Conservation (phyloP, 2,329 filamentous ascomycete species). For the Phoma herbarum region DNA sequence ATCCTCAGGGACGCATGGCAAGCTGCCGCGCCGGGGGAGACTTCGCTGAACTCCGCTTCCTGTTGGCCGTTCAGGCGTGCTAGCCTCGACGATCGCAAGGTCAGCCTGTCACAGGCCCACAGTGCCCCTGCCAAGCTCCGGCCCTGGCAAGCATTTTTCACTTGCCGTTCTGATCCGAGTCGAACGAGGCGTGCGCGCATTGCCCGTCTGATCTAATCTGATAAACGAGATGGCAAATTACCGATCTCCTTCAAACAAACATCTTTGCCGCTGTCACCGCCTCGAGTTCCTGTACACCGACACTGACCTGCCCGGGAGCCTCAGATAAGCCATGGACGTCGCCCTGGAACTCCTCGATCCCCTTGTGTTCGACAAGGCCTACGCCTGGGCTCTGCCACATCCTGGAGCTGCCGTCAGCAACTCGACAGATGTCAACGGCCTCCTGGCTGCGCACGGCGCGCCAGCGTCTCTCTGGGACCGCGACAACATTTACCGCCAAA, state of each 20-base stretch:
- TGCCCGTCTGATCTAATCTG: conserved; percentile 18
- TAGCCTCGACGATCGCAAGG: conserved; percentile 16
- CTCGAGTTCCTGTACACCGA: conserved; percentile 11
- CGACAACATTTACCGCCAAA: conserved; percentile 33
- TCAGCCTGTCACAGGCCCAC: conserved; percentile 4
- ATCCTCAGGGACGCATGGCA: conserved; percentile 7
- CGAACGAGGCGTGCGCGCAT: conserved; percentile 17
- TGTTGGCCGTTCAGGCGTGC: conserved; percentile 7
- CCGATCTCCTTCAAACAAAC: conserved; percentile 17
- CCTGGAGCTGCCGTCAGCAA: conserved; percentile 20
- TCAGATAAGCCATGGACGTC: conserved; percentile 25
- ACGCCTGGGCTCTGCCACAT: conserved; percentile 28
- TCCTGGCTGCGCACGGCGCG: conserved; percentile 16
- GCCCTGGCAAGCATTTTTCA: conserved; percentile 18
- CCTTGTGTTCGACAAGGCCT: conserved; percentile 28
- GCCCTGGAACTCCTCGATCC: conserved; percentile 30
- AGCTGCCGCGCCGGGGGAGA: conserved; percentile 1
- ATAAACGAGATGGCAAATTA: conserved; percentile 27
- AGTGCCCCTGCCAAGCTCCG: conserved; percentile 19
- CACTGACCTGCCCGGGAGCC: conserved; percentile 13
- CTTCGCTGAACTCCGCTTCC: conserved; percentile 1
- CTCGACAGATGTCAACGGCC: conserved; percentile 18
- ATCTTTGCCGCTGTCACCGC: conserved; percentile 17
- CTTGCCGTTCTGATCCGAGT: conserved; percentile 21
- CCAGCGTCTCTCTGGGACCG: conserved; percentile 26